Conservation (phyloP, 1,284 basidiomycete species). For the Tranzscheliella williamsii region DNA sequence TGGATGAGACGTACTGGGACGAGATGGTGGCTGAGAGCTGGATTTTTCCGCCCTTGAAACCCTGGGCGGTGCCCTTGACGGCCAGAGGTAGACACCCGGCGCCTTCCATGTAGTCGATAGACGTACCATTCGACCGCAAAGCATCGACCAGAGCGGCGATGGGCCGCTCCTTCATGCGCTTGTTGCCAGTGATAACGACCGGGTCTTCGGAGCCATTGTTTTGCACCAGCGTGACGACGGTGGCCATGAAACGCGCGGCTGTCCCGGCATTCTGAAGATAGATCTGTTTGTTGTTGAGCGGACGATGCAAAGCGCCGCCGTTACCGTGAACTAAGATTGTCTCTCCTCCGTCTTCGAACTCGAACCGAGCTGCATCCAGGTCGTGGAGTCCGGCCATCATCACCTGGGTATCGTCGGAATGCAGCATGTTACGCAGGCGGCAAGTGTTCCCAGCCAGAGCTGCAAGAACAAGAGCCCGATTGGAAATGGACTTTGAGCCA, state of each 20-base stretch:
- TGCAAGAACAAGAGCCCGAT: slow-evolving; percentile 89
- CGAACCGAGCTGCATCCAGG: slow-evolving; percentile 77
- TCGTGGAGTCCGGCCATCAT: slow-evolving; percentile 92
- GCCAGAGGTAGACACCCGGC: slow-evolving; percentile 85
- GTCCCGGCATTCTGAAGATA: slow-evolving; percentile 98
- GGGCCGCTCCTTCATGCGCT: slow-evolving; percentile 94
- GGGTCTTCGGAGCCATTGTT: slow-evolving; percentile 28
- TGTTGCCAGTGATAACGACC: slow-evolving; percentile 86
- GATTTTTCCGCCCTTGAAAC: slow-evolving; percentile 81
- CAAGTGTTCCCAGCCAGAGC: slow-evolving; percentile 88
- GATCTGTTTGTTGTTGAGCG: slow-evolving; percentile 72
- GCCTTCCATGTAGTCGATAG: slow-evolving; percentile 77
- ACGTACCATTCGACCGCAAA: slow-evolving; percentile 77
- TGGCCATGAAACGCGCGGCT: slow-evolving; percentile 94
- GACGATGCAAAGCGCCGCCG: slow-evolving; percentile 69
- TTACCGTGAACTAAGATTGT: slow-evolving; percentile 90
- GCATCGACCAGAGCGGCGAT: slow-evolving; percentile 96
- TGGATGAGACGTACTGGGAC: slow-evolving; percentile 96
- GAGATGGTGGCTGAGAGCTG: slow-evolving; percentile 90
- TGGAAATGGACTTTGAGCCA: slow-evolving; percentile 95
- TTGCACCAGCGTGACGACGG: slow-evolving; percentile 77
- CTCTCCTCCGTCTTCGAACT: slow-evolving; percentile 91
- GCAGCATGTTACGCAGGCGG: slow-evolving; percentile 83
- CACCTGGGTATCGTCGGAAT: slow-evolving; percentile 97
- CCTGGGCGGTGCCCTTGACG: slow-evolving; percentile 68